Evolutionary conservation across 371 early-diverging fungal species (phyloP), one percentile per base, ranked within the genome.

Genomic region (Mucor piriformis): DNA sequence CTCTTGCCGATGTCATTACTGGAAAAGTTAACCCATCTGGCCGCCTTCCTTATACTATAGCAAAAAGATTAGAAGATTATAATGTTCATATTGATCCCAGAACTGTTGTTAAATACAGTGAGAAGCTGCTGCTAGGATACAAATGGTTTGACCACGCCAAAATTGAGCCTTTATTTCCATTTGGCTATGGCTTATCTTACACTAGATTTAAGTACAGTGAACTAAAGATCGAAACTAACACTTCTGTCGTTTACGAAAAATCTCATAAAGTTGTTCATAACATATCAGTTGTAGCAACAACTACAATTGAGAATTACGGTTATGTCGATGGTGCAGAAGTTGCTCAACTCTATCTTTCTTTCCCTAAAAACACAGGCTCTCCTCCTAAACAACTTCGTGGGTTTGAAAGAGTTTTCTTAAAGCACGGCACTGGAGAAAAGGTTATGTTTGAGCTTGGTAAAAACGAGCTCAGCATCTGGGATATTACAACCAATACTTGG

Each of bases 171-270:
- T n/a, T n/a, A n/a, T n/a, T n/a, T n/a, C n/a, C n/a, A n/a, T n/a
- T 88, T 43, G 88, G 87, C 29, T 75, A 76, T 61, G 88, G 88
- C 23, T 60, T 88, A 18, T 83, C 85, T 3, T 88, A 86, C 70
- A 81, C 88, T 21, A 72, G 48, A 12, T 88, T 86, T 59, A 55
- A 57, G 2, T 85, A 84, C 61, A 64, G 66, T 16, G 43, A 72
- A 20, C 43, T 83, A 20, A 57, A 50, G 47, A 24, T 66, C 8
- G 46, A 52, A 37, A 16, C 42, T 16, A 40, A 2, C 2, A 5
- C 16, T n/a, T 40, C 40, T 40, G 1, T n/a, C 10, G 16, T n/a
- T 15, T 23, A n/a, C 7, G 47, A 33, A 25, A 46, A 49, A n/a
- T n/a, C n/a, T 18, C 23, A 34, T 0, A 42, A 50, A 4, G 18